A percentile compares a stretch with the other conserved stretches of the same genome.
Evolutionary conservation across 208 protist genomes (phyloP).

Genomic region (Herpetomonas samuelpessoai): DNA sequence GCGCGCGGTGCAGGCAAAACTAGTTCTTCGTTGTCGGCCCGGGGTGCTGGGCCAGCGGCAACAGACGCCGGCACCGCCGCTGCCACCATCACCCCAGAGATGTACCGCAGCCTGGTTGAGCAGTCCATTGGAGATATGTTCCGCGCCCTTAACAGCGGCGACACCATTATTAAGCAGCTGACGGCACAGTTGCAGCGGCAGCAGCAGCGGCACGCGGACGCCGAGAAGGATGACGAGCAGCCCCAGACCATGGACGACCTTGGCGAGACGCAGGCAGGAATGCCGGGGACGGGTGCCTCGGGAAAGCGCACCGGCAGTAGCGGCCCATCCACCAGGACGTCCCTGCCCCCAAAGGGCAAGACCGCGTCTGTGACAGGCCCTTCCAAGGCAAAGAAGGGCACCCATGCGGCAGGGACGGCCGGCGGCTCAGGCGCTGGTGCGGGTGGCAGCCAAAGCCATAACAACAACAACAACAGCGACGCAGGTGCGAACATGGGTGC

Average conservation of each 20-base stretch:
- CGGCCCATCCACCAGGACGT: not conserved
- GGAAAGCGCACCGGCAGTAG: not conserved
- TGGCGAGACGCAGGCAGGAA: not conserved
- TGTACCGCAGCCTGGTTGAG: constrained; percentile 69
- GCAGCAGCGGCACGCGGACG: not conserved
- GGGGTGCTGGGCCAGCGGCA: too few relatives aligned
- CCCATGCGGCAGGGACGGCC: not conserved
- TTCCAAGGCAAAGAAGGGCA: constrained; percentile 5
- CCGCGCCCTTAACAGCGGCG: constrained; percentile 39
- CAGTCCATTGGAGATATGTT: constrained; percentile 68
- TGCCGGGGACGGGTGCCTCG: not conserved
- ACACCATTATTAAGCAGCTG: constrained; percentile 22
- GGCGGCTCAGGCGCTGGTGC: constrained; percentile 4
- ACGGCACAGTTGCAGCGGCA: constrained; percentile 14
- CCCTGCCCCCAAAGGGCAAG: not conserved
- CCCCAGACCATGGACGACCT: not conserved
- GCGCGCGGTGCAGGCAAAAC: not conserved
- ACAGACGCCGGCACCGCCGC: not conserved
- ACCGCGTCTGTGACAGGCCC: not conserved
- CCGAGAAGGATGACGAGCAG: not conserved
- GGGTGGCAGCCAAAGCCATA: constrained; percentile 3
- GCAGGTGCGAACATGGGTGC: constrained; percentile 69
- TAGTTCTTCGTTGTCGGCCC: too few relatives aligned
- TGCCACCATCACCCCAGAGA: constrained; percentile 45
- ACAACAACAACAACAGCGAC: constrained; percentile 17